A percentile compares a stretch with the other conserved stretches of the same genome.
Evolutionary conservation across 805 yeast species (phyloP).

Genomic region (Candida ponderosae): DNA sequence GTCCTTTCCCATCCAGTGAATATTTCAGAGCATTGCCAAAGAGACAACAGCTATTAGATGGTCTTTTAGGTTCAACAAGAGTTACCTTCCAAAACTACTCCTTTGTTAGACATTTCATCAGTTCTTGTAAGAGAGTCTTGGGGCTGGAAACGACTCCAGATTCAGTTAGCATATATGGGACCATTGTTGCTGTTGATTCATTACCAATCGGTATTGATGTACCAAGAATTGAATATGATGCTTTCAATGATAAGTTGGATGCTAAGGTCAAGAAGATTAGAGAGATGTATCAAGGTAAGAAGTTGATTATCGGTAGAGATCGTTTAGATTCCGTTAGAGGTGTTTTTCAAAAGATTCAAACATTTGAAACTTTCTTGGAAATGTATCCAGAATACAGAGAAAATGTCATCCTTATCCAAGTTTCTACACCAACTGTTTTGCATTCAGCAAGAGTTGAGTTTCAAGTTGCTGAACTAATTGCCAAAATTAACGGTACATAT

Average conservation of each 20-base stretch:
- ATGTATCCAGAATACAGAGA: conserved; percentile 91
- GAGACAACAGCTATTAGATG: conserved; percentile 76
- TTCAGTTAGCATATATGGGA: conserved; percentile 66
- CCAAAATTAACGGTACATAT: conserved; percentile 74
- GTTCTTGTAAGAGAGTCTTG: conserved; percentile 80
- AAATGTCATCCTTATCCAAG: conserved; percentile 84
- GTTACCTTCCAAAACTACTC: conserved; percentile 82
- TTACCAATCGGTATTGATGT: conserved; percentile 90
- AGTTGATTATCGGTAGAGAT: conserved; percentile 90
- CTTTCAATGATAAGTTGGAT: conserved; percentile 38
- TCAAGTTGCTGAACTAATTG: conserved; percentile 75
- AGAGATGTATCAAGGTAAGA: conserved; percentile 53
- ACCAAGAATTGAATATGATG: conserved; percentile 53
- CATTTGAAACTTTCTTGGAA: conserved; percentile 79
- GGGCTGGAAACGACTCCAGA: conserved; percentile 54
- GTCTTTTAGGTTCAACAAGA: conserved; percentile 84
- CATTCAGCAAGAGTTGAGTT: conserved; percentile 59
- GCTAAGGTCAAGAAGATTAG: conserved; percentile 59
- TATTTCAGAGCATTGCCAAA: conserved; percentile 85
- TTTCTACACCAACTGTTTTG: conserved; percentile 60
- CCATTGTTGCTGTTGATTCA: conserved; percentile 63
- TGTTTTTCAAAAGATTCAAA: conserved; percentile 86
- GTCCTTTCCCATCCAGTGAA: conserved; percentile 94
- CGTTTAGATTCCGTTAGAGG: conserved; percentile 89
- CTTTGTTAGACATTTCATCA: conserved; percentile 84